Base-by-base conservation (phyloP, 1,284 basidiomycete genomes). In the Inonotus obliquus region DNA sequence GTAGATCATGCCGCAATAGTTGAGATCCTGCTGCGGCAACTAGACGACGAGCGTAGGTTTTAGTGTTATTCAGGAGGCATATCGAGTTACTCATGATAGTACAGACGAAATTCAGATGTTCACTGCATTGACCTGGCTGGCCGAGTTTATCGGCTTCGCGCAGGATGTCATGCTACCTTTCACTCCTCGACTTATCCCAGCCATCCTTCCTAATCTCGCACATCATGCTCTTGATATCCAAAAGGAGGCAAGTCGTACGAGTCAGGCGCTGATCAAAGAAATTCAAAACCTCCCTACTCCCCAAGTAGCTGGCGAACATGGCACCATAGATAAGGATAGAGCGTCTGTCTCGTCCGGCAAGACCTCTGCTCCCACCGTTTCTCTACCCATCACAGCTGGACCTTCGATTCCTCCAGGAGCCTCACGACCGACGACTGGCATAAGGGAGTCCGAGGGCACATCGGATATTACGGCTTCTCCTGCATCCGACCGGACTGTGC, bases 91-190 rank as follows among this genome's bases (percentile, higher is more conserved):
- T 59, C 10, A 59, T 21, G 35, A 56, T 39, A 53, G 44, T 44
- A 6, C 64, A 94, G 94, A 95, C 69, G 90, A 94, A 71, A 89
- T 94, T 21, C 93, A 95, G 66, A 91, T 95, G 70, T 92, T 89
- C 0, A 92, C 90, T 0, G 90, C 91, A 29, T 81, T 99, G 38
- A 82, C 86, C 66, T 99, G 97, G 97, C 81, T 99, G 35, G 85
- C 92, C 19, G 94, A 96, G 65, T 95, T 99, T 73, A 77, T 99
- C 19, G 82, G 81, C 48, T 94, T 98, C 67, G 90, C 90, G 5
- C 87, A 92, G 65, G 91, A 94, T 69, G 93, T 97, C 56, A 92
- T 98, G 77, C 86, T 99, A 25, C 92, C 94, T 1, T 98, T 98
- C 70, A 96, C 95, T 0, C 95, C 97, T 1, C 86, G 92, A 38